Evolutionary conservation across 805 yeast genomes (phyloP).

Genomic region (Candida sakaeoensis): DNA sequence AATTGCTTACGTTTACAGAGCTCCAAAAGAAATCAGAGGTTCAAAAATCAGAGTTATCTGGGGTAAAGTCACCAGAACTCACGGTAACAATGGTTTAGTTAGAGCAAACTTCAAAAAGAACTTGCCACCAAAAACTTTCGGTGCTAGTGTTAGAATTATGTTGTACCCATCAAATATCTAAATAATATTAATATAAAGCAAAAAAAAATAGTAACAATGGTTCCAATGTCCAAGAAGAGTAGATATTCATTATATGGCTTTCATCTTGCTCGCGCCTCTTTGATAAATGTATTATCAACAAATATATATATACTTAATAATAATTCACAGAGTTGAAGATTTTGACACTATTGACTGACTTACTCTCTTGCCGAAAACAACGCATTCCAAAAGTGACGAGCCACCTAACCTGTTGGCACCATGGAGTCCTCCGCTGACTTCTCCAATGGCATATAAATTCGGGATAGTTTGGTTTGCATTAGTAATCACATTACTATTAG

Average conservation of each 20-base stretch:
- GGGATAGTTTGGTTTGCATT: conserved; percentile 27
- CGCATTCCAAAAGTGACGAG: conserved; percentile 55
- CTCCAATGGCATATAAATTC: conserved; percentile 63
- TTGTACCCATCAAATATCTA: conserved; percentile 99
- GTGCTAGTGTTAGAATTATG: conserved; percentile 99
- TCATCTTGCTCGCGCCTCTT: no score
- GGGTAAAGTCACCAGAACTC: conserved; percentile 99
- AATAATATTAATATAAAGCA: conserved; percentile 17
- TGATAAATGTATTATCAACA: no score
- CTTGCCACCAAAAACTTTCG: conserved; percentile 99
- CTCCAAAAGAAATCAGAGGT: conserved; percentile 96
- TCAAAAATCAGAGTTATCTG: conserved; percentile 99
- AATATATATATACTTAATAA: neutral
- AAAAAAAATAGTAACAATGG: neutral
- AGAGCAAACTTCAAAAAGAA: conserved; percentile 99
- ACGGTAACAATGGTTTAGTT: conserved; percentile 97
- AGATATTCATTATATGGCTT: no score
- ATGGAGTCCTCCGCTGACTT: conserved; percentile 66
- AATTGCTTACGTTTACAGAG: conserved; percentile 99
- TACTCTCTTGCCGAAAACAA: conserved; percentile 46
- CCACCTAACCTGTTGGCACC: conserved; percentile 63
- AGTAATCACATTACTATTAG: conserved; percentile 38
- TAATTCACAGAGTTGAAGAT: neutral
- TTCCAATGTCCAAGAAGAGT: no score
- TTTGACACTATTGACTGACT: conserved; percentile 2